A percentile compares a stretch with the other conserved stretches of the same genome.
phyloP scores from a whole-genome alignment of 2,329 filamentous ascomycete species.

The Cladophialophora bantiana region DNA sequence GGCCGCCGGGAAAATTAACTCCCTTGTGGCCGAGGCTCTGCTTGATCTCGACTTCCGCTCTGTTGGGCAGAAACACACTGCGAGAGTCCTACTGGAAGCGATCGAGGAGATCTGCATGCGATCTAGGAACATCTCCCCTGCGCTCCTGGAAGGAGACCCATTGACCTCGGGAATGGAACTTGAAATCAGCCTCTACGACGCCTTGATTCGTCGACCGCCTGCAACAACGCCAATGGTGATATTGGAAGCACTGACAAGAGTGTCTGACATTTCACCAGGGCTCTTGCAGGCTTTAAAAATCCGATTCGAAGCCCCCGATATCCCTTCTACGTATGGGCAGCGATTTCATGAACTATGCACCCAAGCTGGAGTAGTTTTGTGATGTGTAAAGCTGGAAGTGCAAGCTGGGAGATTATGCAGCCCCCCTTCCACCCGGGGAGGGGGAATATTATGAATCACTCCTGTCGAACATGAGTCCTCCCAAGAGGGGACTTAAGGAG shows the following conservation, averaged over 20 bases:
- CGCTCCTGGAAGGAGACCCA: neutral
- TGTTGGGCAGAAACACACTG: neutral
- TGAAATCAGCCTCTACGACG: conserved; percentile 5
- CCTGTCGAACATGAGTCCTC: too few species aligned
- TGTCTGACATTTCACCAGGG: neutral
- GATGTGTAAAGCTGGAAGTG: neutral
- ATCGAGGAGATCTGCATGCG: neutral
- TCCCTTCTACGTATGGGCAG: neutral
- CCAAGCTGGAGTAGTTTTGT: neutral
- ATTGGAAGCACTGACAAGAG: neutral
- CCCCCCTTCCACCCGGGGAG: too few species aligned
- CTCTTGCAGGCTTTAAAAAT: neutral
- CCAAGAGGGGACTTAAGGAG: too few species aligned
- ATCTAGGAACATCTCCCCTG: neutral
- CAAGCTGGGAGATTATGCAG: too few species aligned
- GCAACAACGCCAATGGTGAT: neutral
- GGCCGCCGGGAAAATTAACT: neutral
- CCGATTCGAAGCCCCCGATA: conserved; percentile 1
- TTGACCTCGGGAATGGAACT: neutral
- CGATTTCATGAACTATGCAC: neutral
- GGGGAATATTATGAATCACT: too few species aligned
- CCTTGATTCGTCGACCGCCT: neutral
- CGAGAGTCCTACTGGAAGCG: neutral
- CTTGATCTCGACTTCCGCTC: neutral
- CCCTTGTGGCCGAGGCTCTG: neutral